Base-by-base conservation (phyloP, 768 basidiomycete species). In the Coprinopsis sp. region DNA sequence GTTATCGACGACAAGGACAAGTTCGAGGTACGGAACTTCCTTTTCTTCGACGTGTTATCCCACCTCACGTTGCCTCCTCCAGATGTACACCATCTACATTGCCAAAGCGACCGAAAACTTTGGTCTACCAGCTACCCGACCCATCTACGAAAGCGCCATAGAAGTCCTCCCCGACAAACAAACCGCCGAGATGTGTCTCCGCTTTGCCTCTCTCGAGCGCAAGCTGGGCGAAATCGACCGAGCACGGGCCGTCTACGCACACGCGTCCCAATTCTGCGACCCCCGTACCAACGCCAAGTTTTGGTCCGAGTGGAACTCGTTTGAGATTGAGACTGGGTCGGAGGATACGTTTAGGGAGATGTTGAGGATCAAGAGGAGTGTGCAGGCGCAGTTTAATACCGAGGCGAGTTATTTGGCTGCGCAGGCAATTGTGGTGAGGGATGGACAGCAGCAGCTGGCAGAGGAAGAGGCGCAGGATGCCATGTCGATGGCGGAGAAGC, bases 151-250 rank as follows among this genome's bases (percentile, higher is more conserved):
- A 64, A 81, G 87, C 11, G 95, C 96, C 12, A 72, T 99, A 47
- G 95, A 98, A 70, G 78, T 84, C 28, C 77, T 99, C 3, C 96
- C 95, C 6, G 90, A 97, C 67, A 77, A 78, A 37, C 90, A 97
- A 69, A 96, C 95, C 0, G 93, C 95, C 16, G 87, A 94, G 64
- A 97, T 98, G 91, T 97, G 94, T 64, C 74, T 97, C 18, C 89
- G 93, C 36, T 99, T 98, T 64, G 95, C 96, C 3, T 79, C 81
- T 27, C 80, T 99, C 57, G 96, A 99, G 65, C 85, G 95, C 55
- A 99, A 99, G 64, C 81, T 99, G 28, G 96, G 96, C 44, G 96
- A 99, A 71, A 98, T 99, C 64, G 96, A 99, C 69, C 79, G 96
- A 21, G 96, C 96, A 11, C 82, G 96, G 39, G 87, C 93, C 2